Evolutionary conservation across 257 asterid genomes (phyloP).

Genomic region (Solanum sitiens): DNA sequence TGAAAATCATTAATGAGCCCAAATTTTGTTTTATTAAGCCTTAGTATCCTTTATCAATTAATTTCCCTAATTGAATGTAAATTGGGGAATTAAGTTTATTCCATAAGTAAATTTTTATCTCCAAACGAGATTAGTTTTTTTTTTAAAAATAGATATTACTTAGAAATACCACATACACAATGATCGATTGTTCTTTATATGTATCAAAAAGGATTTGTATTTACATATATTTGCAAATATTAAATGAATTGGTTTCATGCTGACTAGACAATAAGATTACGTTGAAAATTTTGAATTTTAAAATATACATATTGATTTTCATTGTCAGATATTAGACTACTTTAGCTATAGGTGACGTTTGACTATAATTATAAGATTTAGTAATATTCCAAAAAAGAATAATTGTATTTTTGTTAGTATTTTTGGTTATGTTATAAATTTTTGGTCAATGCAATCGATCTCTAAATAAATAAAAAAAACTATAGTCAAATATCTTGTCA

Average conservation of each 20-base stretch:
- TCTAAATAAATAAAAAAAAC: neutral
- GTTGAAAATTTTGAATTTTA: neutral
- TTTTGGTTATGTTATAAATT: neutral
- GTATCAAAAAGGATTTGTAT: neutral
- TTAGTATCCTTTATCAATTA: neutral
- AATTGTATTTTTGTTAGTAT: neutral
- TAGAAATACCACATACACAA: neutral
- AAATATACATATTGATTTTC: too few relatives aligned
- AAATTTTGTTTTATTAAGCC: neutral
- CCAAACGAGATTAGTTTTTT: neutral
- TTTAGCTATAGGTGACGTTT: too few relatives aligned
- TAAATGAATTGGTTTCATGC: neutral
- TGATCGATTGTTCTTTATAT: neutral
- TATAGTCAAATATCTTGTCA: neutral
- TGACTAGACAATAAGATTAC: neutral
- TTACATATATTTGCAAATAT: neutral
- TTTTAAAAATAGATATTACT: neutral
- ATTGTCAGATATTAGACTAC: too few relatives aligned
- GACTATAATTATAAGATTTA: neutral
- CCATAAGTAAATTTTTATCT: too few relatives aligned
- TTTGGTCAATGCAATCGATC: too few relatives aligned
- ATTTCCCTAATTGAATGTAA: neutral
- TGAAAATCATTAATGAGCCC: neutral
- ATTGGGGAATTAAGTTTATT: too few relatives aligned
- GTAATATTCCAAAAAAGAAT: neutral